phyloP scores from a whole-genome alignment of 2,329 filamentous ascomycete species.

The Diaporthe amygdali region DNA sequence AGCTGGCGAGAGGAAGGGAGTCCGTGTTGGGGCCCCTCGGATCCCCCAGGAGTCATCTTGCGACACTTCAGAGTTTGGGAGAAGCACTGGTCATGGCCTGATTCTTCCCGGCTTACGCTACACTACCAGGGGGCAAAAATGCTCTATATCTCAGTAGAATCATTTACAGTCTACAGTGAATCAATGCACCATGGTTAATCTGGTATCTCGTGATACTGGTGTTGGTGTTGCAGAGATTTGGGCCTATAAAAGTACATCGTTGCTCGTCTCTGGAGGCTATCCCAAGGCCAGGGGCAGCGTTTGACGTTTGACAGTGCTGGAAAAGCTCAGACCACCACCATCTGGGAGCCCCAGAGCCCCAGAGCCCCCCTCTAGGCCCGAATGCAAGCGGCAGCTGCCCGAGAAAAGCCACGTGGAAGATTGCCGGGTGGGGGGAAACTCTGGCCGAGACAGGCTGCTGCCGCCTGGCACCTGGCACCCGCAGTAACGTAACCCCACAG shows the following conservation, averaged over 20 bases:
- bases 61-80: conserved; percentile 17
- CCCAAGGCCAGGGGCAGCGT: background rate
- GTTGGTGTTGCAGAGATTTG: background rate
- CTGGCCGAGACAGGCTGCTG: conserved; percentile 7
- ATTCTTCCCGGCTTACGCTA: background rate
- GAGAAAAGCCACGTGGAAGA: conserved; percentile 15
- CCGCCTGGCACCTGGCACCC: background rate
- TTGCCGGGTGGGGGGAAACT: background rate
- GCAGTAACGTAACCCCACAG: conserved; percentile 9
- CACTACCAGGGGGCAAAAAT: background rate
- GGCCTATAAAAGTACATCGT: background rate
- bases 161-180: background rate
- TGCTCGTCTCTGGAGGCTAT: background rate
- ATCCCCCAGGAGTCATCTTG: background rate
- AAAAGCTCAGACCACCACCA: background rate
- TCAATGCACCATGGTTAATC: background rate
- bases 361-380: background rate
- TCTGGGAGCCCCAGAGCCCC: conserved; percentile 2
- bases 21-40: background rate
- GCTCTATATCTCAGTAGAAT: too few relatives aligned
- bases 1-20: background rate
- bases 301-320: conserved; percentile 11
- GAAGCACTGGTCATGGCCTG: background rate
- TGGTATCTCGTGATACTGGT: background rate
- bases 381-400: conserved; percentile 11